phyloP scores from a whole-genome alignment of 1,284 basidiomycete species.

The Cutaneotrichosporon sp. region DNA sequence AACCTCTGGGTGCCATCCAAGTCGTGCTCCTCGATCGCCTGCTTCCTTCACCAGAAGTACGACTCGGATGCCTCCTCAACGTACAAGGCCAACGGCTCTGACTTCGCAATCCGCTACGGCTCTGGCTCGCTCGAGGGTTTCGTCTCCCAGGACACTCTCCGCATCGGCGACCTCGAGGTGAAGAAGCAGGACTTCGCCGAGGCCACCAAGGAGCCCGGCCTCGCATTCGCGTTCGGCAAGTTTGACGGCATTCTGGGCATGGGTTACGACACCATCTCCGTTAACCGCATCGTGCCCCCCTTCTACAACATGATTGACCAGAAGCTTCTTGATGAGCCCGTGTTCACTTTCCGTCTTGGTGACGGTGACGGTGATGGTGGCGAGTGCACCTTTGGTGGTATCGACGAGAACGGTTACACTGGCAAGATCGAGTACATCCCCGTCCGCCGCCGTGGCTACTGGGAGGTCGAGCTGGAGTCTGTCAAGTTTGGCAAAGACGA shows the following conservation, averaged over 20 bases:
- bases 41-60: constrained; percentile 91
- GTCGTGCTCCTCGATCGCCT: constrained; percentile 90
- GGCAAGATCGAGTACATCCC: constrained; percentile 86
- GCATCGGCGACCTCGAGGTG: constrained; percentile 79
- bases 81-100: constrained; percentile 86
- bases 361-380: constrained; percentile 80
- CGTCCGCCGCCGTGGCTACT: constrained; percentile 93
- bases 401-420: constrained; percentile 71
- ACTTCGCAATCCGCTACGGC: constrained; percentile 92
- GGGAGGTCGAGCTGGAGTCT: constrained; percentile 92
- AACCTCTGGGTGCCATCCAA: constrained; percentile 64
- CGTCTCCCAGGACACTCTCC: constrained; percentile 78
- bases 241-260: constrained; percentile 96
- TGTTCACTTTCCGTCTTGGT: constrained; percentile 95
- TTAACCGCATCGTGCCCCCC: constrained; percentile 88
- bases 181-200: constrained; percentile 87
- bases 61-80: constrained; percentile 76
- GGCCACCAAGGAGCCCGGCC: constrained; percentile 91
- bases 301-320: constrained; percentile 93
- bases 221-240: constrained; percentile 92
- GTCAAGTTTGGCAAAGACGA: constrained; percentile 77
- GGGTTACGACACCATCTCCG: constrained; percentile 87
- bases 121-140: constrained; percentile 96
- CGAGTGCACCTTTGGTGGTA: constrained; percentile 88
- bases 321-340: constrained; percentile 71